Conservation (phyloP, 1,139 yeast genomes). For the Geotrichum macrosporum region DNA sequence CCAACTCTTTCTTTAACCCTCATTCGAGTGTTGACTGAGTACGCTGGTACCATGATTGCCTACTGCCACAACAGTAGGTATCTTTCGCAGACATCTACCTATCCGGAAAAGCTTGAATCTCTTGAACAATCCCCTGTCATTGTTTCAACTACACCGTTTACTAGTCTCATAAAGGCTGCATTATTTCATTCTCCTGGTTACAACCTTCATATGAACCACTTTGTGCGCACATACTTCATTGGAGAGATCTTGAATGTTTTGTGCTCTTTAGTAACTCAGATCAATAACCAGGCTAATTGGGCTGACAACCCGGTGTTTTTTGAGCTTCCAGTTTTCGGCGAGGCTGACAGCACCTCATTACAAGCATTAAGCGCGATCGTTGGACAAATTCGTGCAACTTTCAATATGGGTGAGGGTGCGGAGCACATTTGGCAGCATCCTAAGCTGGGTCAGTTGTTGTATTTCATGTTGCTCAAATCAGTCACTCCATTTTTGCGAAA, state of each 20-base stretch:
- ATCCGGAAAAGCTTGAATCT: constrained; percentile 10
- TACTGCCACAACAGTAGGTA: constrained; percentile 10
- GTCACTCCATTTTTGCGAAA: constrained; percentile 66
- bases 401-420: constrained; percentile 18
- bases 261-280: constrained; percentile 22
- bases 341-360: constrained; percentile 21
- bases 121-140: constrained; percentile 4
- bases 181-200: constrained; percentile 28
- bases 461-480: constrained; percentile 53
- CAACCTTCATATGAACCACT: constrained; percentile 24
- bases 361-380: constrained; percentile 23
- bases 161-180: constrained; percentile 27
- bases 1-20: constrained; percentile 57
- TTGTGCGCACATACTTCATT: constrained; percentile 26
- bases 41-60: constrained; percentile 23
- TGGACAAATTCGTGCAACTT: constrained; percentile 21
- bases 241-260: constrained; percentile 26
- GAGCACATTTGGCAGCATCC: constrained; percentile 15
- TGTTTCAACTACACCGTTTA: constrained; percentile 24
- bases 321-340: constrained; percentile 25
- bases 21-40: constrained; percentile 48
- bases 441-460: constrained; percentile 33
- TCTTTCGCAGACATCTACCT: background rate
- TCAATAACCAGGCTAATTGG: constrained; percentile 25
- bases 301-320: constrained; percentile 23